Evolutionary conservation across 192 early-diverging fungal genomes (phyloP).

Genomic region (Backusella australiensis): DNA sequence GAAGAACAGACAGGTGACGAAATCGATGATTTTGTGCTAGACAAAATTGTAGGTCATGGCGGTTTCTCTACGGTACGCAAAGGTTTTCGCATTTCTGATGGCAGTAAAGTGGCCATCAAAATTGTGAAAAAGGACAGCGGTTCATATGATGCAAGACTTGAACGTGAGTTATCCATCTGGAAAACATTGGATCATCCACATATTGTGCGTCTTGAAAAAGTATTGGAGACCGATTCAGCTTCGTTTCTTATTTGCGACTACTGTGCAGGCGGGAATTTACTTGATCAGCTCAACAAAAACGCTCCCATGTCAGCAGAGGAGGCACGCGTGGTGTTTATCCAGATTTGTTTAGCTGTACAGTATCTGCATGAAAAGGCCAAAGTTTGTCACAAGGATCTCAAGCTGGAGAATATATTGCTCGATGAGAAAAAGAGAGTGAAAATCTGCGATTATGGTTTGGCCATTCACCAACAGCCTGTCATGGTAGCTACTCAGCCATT

Average conservation of each 20-base stretch:
- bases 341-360: constrained; percentile 68
- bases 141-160: constrained; percentile 42
- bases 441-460: constrained; percentile 85
- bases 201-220: constrained; percentile 61
- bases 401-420: constrained; percentile 87
- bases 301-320: constrained; percentile 44
- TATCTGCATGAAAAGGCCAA: constrained; percentile 77
- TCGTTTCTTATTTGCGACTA: constrained; percentile 73
- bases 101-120: constrained; percentile 65
- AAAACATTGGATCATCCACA: constrained; percentile 60
- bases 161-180: constrained; percentile 70
- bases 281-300: constrained; percentile 50
- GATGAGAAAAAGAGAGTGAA: constrained; percentile 63
- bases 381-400: constrained; percentile 78
- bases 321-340: constrained; percentile 61
- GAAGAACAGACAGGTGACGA: constrained; percentile 66
- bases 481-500: constrained; percentile 25
- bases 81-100: constrained; percentile 47
- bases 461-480: constrained; percentile 46
- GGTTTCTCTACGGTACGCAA: constrained; percentile 75
- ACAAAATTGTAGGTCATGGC: constrained; percentile 66
- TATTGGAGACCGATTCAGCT: constrained; percentile 62
- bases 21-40: constrained; percentile 68
- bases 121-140: constrained; percentile 49
- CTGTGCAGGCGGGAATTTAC: constrained; percentile 57